Evolutionary conservation across 352 stramenopile species (phyloP).

Genomic region (Pseudoperonospora humuli): DNA sequence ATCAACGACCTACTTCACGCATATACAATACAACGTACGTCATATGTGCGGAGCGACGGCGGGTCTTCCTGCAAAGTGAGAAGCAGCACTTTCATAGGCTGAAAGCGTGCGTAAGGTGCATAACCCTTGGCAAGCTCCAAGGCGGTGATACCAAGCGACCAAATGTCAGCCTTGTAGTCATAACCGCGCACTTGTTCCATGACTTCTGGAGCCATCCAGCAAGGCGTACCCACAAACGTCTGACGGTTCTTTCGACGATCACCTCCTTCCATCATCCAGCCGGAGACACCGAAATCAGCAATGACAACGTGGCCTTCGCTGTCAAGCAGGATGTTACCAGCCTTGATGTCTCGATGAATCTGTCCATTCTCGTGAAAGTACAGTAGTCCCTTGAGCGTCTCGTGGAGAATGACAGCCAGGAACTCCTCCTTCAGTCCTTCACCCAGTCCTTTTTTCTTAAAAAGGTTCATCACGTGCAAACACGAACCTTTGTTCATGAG

Average conservation of each 20-base stretch:
- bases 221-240: conserved; percentile 98
- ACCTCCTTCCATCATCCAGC: conserved; percentile 95
- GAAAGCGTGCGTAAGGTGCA: conserved; percentile 96
- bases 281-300: conserved; percentile 98
- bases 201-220: conserved; percentile 93
- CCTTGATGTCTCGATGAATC: conserved; percentile 98
- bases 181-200: conserved; percentile 89
- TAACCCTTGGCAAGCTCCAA: conserved; percentile 98
- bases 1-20: background rate
- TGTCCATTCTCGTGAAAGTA: conserved; percentile 99
- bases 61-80: conserved; percentile 95
- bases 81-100: conserved; percentile 98
- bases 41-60: conserved; percentile 86
- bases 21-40: conserved; percentile 36
- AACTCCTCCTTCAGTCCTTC: conserved; percentile 92
- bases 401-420: conserved; percentile 95
- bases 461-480: conserved; percentile 94
- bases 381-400: conserved; percentile 94
- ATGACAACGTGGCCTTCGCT: conserved; percentile 93
- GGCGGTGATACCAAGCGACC: conserved; percentile 98
- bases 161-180: conserved; percentile 98
- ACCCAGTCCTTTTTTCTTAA: conserved; percentile 86
- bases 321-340: conserved; percentile 95
- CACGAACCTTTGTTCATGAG: conserved; percentile 99
- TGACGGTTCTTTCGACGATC: conserved; percentile 91